These are phyloP conservation scores for Salvia splendens DNA, from an alignment of 257 asterid genomes.

Conservation along the genomic window DNA sequence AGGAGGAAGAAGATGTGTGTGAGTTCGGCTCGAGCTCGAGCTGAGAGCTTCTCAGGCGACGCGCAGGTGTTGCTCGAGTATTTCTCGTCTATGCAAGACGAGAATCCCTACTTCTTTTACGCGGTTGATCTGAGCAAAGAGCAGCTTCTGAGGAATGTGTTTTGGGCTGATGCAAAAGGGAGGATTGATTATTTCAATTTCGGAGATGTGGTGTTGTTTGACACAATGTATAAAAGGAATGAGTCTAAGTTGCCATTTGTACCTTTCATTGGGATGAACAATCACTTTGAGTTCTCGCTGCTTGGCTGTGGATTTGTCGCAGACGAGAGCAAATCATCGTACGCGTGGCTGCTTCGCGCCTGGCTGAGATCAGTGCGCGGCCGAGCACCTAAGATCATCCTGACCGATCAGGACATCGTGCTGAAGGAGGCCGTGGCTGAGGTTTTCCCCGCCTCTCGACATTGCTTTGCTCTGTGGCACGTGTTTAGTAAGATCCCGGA, in stretches of 20 bases:
- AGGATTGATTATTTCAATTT: constrained; percentile 46
- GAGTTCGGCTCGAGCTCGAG: constrained; percentile 18
- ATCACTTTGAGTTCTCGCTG: constrained; percentile 46
- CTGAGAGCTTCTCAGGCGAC: constrained; percentile 40
- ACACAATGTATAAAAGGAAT: constrained; percentile 40
- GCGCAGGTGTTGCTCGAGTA: constrained; percentile 47
- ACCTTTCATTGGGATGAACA: constrained; percentile 56
- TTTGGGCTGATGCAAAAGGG: constrained; percentile 55
- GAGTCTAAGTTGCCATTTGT: constrained; percentile 46
- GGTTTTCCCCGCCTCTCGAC: constrained; percentile 50
- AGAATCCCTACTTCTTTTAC: constrained; percentile 55
- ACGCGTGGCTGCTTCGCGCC: constrained; percentile 51
- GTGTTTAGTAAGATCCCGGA: constrained; percentile 47
- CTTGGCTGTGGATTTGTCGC: constrained; percentile 52
- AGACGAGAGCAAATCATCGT: constrained; percentile 48
- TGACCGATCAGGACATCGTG: constrained; percentile 50
- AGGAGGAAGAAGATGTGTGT: constrained; percentile 32
- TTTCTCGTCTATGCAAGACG: constrained; percentile 50
- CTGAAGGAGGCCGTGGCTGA: constrained; percentile 50
- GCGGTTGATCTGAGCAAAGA: constrained; percentile 54
- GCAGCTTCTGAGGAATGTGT: constrained; percentile 45
- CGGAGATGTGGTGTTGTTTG: constrained; percentile 52
- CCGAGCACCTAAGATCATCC: constrained; percentile 54
- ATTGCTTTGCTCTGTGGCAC: constrained; percentile 56
- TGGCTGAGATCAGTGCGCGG: constrained; percentile 56